Conservation (phyloP, 257 asterid genomes). For the Solanum peruvianum region DNA sequence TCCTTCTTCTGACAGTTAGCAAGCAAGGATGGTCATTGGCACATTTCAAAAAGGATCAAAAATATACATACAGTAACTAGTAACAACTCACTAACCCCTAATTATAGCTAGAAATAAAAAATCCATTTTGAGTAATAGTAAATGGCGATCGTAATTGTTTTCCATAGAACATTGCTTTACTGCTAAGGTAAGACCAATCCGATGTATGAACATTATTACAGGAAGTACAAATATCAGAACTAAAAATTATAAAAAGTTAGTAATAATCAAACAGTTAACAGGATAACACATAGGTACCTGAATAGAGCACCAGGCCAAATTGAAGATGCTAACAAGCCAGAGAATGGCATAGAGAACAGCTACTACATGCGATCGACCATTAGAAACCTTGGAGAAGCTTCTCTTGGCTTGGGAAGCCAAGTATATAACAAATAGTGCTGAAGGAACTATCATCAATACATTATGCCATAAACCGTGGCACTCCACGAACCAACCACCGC, state of each 20-base stretch:
- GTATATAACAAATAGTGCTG: slow-evolving; percentile 18
- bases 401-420: slow-evolving; percentile 30
- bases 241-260: not conserved
- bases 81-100: not conserved
- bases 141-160: not conserved
- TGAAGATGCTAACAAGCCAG: slow-evolving; percentile 28
- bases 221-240: not conserved
- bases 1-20: not conserved
- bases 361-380: slow-evolving; percentile 27
- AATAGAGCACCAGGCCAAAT: slow-evolving; percentile 32
- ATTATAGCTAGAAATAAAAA: not conserved
- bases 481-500: slow-evolving; percentile 7
- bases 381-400: slow-evolving; percentile 18
- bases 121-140: not conserved
- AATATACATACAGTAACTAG: not conserved
- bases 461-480: slow-evolving; percentile 29
- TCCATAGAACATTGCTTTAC: not conserved
- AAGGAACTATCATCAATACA: slow-evolving; percentile 13
- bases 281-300: slow-evolving; percentile 13
- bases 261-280: not conserved
- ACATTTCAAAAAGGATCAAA: not conserved
- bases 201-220: not conserved
- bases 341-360: slow-evolving; percentile 22
- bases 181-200: not conserved
- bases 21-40: not conserved